Evolutionary conservation across 345 rosid genomes (phyloP), one percentile per base, ranked within the genome.

Genomic region (Salix koriyanagi): DNA sequence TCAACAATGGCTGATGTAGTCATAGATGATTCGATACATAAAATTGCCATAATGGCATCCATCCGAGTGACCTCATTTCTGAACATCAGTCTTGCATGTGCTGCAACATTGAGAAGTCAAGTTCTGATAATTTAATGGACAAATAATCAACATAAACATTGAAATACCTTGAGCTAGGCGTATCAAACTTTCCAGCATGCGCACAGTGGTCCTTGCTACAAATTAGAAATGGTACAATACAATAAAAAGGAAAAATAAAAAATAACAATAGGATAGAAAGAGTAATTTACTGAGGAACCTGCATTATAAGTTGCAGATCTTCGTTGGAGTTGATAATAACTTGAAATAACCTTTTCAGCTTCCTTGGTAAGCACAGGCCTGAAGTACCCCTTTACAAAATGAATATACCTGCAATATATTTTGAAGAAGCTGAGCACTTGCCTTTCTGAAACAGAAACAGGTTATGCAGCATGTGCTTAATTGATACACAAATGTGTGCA

Each of bases 61-160:
- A 89, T 75, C 74, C 84, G 86, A 1, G 89, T 93, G 15, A 93
- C 99, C 83, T 95, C 93, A 48, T 90, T 88, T 86, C 99, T 91
- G 87, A 90, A 95, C 99, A 95, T 90, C 74, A 95, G 89, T 83
- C 96, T 90, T 65, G 99, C 99, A 85, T 95, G 99, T 74, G 96
- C 98, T 95, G 88, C 79, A 78, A 72, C 67, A 75, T 58, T 69
- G 15, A 78, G 36, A 66, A 74, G 42, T 58, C 10, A 70, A 65
- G 75, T 23, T 74, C 28, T 28, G 34, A 64, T 56, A 19, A 2
- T 32, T 14, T n/a, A 19, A 73, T 10, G 14, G 67, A 71, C 62
- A 70, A 75, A 56, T 30, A 65, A 44, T 64, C 46, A 80, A 76
- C 42, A 21, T 4, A 48, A 48, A 28, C 26, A 16, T 32, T 12